A percentile compares a stretch with the other conserved stretches of the same genome.
These are phyloP conservation scores for Picea sitchensis DNA, from an alignment of 75 land plant genomes.

Conservation along the genomic window DNA sequence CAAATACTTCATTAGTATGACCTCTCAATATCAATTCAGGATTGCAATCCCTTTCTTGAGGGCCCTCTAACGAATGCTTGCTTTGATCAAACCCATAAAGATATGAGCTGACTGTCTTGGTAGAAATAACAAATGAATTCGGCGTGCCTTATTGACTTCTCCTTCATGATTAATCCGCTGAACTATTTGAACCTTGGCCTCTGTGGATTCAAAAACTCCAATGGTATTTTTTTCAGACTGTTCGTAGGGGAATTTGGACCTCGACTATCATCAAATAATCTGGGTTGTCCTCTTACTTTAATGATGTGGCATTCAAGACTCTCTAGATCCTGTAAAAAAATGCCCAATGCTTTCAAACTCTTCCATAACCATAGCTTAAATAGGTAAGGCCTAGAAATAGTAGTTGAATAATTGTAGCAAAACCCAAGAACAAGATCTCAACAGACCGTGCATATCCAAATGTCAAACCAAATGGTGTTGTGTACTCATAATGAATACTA, in stretches of 20 bases:
- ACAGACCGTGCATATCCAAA: too few species aligned
- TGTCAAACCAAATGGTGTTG: too few species aligned
- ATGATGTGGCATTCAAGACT: too few species aligned
- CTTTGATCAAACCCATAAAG: conserved; percentile 66
- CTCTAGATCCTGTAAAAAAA: too few species aligned
- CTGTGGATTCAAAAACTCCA: not conserved
- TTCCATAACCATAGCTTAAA: too few species aligned
- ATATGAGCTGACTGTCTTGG: conserved; percentile 76
- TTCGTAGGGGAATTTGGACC: conserved; percentile 45
- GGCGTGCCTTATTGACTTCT: conserved; percentile 86
- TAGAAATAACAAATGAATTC: conserved; percentile 60
- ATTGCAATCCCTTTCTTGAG: conserved; percentile 32
- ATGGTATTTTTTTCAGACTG: not conserved
- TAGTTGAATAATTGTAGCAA: too few species aligned
- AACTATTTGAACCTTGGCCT: conserved; percentile 13
- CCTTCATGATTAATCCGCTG: conserved; percentile 66
- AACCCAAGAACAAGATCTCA: too few species aligned
- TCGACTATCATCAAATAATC: conserved; percentile 81
- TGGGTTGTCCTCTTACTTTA: conserved; percentile 39
- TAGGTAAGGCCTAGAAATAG: too few species aligned
- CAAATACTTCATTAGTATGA: conserved; percentile 81
- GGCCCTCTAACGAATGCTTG: conserved; percentile 37
- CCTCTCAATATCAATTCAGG: conserved; percentile 73
- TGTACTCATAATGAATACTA: too few species aligned
- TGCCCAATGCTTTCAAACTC: too few species aligned